Evolutionary conservation across 345 rosid genomes (phyloP), one percentile per base, ranked within the genome.

Genomic region (Eutrema japonicum): DNA sequence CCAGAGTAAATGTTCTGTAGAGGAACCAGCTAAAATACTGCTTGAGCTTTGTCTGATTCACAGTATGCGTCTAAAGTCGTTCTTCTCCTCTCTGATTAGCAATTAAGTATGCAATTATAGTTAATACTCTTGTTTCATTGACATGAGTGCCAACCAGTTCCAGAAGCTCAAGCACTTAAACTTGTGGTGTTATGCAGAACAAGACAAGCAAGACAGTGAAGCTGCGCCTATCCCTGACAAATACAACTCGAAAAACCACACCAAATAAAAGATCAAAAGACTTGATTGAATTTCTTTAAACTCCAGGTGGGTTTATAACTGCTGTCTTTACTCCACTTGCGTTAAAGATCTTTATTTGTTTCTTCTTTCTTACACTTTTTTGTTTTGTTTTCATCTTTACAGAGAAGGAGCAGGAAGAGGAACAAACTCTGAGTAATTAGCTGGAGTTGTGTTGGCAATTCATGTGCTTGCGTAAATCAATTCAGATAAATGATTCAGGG

Each of bases 371-470:
- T 48, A 38, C 30, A 47, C n/a, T 30, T 68, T 33, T 64, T n/a
- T 18, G 22, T 58, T 49, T 8, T 30, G 26, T 45, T 18, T 10
- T 14, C 10, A 32, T 64, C 72, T 64, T 69, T 53, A 62, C 64
- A 53, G 57, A 75, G 51, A 40, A 45, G 30, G 26, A 69, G 51
- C 45, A 55, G 55, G 6, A 48, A 27, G 71, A 33, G 16, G 55
- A 64, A 33, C 68, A 77, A 65, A 46, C 67, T 69, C 72, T 50
- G 16, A 18, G 7, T n/a, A 51, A 71, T 65, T 65, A 65, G 76
- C 80, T 77, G 80, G 76, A 77, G 50, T 43, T 50, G 18, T 77
- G 76, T 57, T 77, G 76, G 63, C 80, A 71, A 26, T 42, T 64
- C 80, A 77, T 71, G 80, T 66, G 73, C 80, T 77, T 66, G 65